Percentiles rank a stretch among this genome's conserved stretches.
Conservation (phyloP, 768 basidiomycete species). For the Leccinum subgranulosum region DNA sequence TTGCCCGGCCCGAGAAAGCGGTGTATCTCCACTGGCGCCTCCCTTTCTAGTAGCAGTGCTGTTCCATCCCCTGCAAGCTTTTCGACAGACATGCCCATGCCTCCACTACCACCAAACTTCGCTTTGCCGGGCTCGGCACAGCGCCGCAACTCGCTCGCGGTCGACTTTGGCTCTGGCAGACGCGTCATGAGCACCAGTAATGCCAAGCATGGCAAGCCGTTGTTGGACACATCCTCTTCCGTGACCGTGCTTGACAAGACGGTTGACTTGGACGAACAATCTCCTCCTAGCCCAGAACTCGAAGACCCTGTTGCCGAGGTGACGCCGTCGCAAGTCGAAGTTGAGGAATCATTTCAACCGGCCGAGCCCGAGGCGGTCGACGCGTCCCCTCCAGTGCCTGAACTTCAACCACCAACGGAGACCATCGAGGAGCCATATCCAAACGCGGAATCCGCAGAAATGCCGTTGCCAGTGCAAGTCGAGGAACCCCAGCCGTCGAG, state of each 20-base stretch:
- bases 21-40: slow-evolving; percentile 27
- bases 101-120: slow-evolving; percentile 22
- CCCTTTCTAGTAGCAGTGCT: slow-evolving; percentile 12
- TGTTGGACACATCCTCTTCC: neutral
- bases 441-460: neutral
- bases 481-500: slow-evolving; percentile 2
- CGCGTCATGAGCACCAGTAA: slow-evolving; percentile 18
- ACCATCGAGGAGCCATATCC: neutral
- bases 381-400: slow-evolving; percentile 1
- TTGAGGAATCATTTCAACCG: neutral
- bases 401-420: slow-evolving; percentile 8
- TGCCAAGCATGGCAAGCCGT: neutral
- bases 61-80: slow-evolving; percentile 2
- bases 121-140: neutral
- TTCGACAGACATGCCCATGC: slow-evolving; percentile 19
- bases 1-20: slow-evolving; percentile 24
- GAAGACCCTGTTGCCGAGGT: neutral
- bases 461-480: neutral
- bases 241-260: neutral
- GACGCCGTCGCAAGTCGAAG: neutral
- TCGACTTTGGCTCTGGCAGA: slow-evolving; percentile 20
- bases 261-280: neutral
- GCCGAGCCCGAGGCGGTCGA: slow-evolving; percentile 2
- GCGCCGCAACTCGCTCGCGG: slow-evolving; percentile 31
- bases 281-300: neutral